A percentile compares a stretch with the other conserved stretches of the same genome.
These are phyloP conservation scores for Endogone sp. DNA, from an alignment of 192 early-diverging fungal genomes.

Conservation along the genomic window DNA sequence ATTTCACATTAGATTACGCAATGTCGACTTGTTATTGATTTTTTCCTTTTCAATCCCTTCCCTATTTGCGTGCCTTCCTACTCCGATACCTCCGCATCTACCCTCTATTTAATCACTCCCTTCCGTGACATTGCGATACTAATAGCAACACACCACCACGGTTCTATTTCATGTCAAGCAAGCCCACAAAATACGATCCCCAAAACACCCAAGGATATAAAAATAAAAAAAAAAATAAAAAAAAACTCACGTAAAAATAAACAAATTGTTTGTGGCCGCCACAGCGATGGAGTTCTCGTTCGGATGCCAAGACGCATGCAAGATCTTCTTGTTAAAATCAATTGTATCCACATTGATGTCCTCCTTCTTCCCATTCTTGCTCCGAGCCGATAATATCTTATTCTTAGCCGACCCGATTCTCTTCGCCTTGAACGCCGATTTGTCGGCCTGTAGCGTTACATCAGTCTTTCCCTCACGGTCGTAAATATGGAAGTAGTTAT, in stretches of 20 bases:
- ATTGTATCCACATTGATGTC: constrained; percentile 82
- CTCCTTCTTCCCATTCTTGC: constrained; percentile 60
- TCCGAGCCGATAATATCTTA: constrained; percentile 42
- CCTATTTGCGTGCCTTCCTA: too few relatives aligned
- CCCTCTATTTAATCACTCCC: too few relatives aligned
- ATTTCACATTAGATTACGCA: too few relatives aligned
- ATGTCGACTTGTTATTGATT: too few relatives aligned
- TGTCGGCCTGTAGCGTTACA: constrained; percentile 94
- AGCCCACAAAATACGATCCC: neutral
- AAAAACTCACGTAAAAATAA: constrained; percentile 76
- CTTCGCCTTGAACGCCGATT: constrained; percentile 96
- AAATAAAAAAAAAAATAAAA: neutral
- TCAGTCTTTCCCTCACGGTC: constrained; percentile 76
- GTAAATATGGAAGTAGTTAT: constrained; percentile 98
- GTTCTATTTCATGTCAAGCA: too few relatives aligned
- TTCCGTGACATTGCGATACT: too few relatives aligned
- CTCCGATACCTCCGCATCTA: too few relatives aligned
- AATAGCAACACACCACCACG: too few relatives aligned
- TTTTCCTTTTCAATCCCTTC: too few relatives aligned
- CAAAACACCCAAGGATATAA: too few relatives aligned
- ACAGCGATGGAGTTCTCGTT: constrained; percentile 96
- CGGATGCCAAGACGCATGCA: constrained; percentile 99
- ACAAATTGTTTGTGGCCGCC: constrained; percentile 99
- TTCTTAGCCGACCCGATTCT: constrained; percentile 78
- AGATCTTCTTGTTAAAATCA: constrained; percentile 96